Base-by-base conservation (phyloP, 441 rosid species). In the Kokia cookei region DNA sequence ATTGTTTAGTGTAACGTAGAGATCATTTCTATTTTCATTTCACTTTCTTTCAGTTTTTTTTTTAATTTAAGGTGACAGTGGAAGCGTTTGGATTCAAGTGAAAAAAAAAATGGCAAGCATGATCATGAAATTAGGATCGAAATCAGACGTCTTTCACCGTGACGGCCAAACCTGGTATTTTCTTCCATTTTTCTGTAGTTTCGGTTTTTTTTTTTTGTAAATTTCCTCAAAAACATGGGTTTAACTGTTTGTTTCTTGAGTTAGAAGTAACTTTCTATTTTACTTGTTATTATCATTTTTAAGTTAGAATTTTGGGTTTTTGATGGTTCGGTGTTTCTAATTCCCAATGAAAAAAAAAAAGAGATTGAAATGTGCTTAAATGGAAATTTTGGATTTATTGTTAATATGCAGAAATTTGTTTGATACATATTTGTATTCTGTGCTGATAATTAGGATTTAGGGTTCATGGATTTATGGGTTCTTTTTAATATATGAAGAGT, bases 41-140 rank as follows among this genome's bases (percentile, higher is more conserved):
- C 35, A 24, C 17, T 32, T 51, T 42, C 8, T 68, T 73, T 29
- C 65, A 26, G 57, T 74, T 32, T 32, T 32, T 32, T 32, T 32
- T 32, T 1, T 1, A 32, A 32, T 32, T 32, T 5, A 32, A 32
- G 81, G 29, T 64, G 51, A 65, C 15, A 2, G 60, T 53, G 54
- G 55, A 65, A 69, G 58, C 47, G 53, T 35, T 43, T 10, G 53
- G 73, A 51, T 69, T 51, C 22, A 51, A 71, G 62, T 54, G 55
- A 64, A 73, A 51, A 72, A 72, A 8, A 48, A 55, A 72, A 72
- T 95, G 97, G 95, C 97, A 55, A 80, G 85, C 87, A 51, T 27
- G 71, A 66, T 53, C 87, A 81, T 90, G 93, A 95, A 84, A 86
- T 86, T 95, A 66, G 99, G 98, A 82, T 95, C 99, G 60, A 95